These are phyloP conservation scores for Scheffersomyces stipitis DNA, from an alignment of 805 yeast species.

Conservation along the genomic window DNA sequence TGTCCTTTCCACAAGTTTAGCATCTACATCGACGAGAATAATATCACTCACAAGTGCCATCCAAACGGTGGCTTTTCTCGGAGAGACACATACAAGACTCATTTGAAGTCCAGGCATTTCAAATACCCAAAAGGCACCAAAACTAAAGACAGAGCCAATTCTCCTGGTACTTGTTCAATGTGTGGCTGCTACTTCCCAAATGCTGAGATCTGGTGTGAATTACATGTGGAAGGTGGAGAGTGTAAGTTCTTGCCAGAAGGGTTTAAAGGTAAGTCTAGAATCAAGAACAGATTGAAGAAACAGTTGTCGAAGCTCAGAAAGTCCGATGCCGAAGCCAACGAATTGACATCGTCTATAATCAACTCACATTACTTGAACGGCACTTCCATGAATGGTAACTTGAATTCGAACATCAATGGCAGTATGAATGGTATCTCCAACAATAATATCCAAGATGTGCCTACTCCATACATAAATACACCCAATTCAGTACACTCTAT, in stretches of 20 bases:
- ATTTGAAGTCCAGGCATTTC: slow-evolving; percentile 56
- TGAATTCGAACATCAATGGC: not conserved
- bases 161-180: slow-evolving; percentile 54
- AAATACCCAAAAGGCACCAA: slow-evolving; percentile 56
- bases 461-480: not conserved
- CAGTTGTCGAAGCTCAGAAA: slow-evolving; percentile 28
- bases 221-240: slow-evolving; percentile 50
- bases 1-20: slow-evolving; percentile 51
- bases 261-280: slow-evolving; percentile 43
- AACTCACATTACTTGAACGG: not conserved
- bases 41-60: slow-evolving; percentile 49
- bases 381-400: not conserved
- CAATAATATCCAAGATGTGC: not conserved
- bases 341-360: not conserved
- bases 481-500: not conserved
- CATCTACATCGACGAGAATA: slow-evolving; percentile 38
- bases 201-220: slow-evolving; percentile 52
- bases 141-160: slow-evolving; percentile 41
- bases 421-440: not conserved
- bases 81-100: slow-evolving; percentile 60
- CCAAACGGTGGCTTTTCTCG: slow-evolving; percentile 60
- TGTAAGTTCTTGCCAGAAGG: slow-evolving; percentile 47
- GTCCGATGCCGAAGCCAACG: slow-evolving; percentile 12
- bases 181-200: slow-evolving; percentile 51
- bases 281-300: slow-evolving; percentile 42